Conservation (phyloP, 495 filamentous ascomycete species). For the Hypoxylon cercidicola region DNA sequence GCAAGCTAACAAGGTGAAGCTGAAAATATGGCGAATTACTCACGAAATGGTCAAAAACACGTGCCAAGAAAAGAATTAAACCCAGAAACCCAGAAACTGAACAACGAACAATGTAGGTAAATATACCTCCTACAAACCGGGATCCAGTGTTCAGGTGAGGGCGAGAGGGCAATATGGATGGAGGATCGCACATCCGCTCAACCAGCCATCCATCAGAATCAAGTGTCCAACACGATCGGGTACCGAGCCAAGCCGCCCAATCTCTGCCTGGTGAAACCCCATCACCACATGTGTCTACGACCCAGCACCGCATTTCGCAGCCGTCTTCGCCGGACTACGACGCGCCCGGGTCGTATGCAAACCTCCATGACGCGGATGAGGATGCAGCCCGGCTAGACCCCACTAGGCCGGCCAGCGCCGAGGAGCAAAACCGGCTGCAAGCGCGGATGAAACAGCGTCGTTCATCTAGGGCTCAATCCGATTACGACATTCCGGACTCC, state of each 20-base stretch:
- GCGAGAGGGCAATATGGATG: slow-evolving; percentile 20
- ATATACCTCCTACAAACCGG: too few species aligned
- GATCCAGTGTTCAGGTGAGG: too few species aligned
- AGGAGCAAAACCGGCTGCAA: slow-evolving; percentile 17
- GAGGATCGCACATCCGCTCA: slow-evolving; percentile 6
- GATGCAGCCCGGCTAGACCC: slow-evolving; percentile 48
- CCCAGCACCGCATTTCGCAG: slow-evolving; percentile 2
- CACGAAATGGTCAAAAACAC: slow-evolving; percentile 34
- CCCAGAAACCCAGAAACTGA: background rate
- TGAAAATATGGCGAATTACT: too few species aligned
- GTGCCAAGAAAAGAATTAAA: slow-evolving; percentile 40
- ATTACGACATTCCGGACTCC: slow-evolving; percentile 58
- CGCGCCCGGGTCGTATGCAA: slow-evolving; percentile 50
- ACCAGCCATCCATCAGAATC: background rate
- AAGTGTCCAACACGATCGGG: slow-evolving; percentile 10
- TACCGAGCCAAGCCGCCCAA: background rate
- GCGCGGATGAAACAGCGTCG: slow-evolving; percentile 25
- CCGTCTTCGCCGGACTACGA: slow-evolving; percentile 41
- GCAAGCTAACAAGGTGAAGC: too few species aligned
- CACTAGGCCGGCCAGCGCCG: slow-evolving; percentile 25
- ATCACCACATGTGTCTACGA: slow-evolving; percentile 17
- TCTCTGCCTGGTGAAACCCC: slow-evolving; percentile 8
- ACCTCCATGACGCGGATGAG: slow-evolving; percentile 51
- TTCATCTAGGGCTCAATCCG: slow-evolving; percentile 29
- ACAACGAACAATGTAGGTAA: too few species aligned